Evolutionary conservation across 1,139 yeast genomes (phyloP).

Genomic region (Scheffersomyces illinoinensis): DNA sequence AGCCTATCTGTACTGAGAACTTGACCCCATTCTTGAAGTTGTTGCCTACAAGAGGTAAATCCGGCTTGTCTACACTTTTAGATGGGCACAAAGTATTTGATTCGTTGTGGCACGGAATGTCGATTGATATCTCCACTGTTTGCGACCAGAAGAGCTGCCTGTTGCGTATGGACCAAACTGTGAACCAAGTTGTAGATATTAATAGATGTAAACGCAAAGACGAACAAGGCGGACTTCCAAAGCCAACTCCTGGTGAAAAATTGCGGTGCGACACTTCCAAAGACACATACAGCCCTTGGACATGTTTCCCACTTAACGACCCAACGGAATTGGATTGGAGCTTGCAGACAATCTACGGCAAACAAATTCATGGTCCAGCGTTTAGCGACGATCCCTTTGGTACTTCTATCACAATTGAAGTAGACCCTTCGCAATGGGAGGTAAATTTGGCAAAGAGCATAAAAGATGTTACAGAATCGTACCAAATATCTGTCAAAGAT

Average conservation of each 20-base stretch:
- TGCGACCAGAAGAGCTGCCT: slow-evolving; percentile 49
- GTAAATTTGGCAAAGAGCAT: slow-evolving; percentile 25
- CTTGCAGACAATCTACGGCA: slow-evolving; percentile 69
- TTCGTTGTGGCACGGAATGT: slow-evolving; percentile 92
- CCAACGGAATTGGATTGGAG: slow-evolving; percentile 53
- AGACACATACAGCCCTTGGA: slow-evolving; percentile 54
- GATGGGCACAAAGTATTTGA: slow-evolving; percentile 97
- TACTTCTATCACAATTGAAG: slow-evolving; percentile 43
- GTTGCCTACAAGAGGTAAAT: slow-evolving; percentile 88
- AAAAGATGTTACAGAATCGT: slow-evolving; percentile 12
- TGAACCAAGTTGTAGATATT: slow-evolving; percentile 74
- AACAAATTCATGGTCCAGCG: slow-evolving; percentile 63
- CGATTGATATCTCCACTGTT: slow-evolving; percentile 73
- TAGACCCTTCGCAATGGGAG: slow-evolving; percentile 51
- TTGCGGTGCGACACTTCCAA: slow-evolving; percentile 72
- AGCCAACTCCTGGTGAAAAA: slow-evolving; percentile 67
- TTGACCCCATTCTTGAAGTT: slow-evolving; percentile 89
- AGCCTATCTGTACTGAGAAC: slow-evolving; percentile 96
- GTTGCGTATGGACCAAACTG: slow-evolving; percentile 64
- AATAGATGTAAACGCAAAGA: slow-evolving; percentile 62
- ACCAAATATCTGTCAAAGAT: slow-evolving; percentile 9
- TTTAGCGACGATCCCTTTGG: slow-evolving; percentile 41
- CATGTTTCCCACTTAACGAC: slow-evolving; percentile 77
- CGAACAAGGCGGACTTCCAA: slow-evolving; percentile 71
- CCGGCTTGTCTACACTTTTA: slow-evolving; percentile 81